phyloP scores from a whole-genome alignment of 805 yeast genomes.

The Starmera quercuum region DNA sequence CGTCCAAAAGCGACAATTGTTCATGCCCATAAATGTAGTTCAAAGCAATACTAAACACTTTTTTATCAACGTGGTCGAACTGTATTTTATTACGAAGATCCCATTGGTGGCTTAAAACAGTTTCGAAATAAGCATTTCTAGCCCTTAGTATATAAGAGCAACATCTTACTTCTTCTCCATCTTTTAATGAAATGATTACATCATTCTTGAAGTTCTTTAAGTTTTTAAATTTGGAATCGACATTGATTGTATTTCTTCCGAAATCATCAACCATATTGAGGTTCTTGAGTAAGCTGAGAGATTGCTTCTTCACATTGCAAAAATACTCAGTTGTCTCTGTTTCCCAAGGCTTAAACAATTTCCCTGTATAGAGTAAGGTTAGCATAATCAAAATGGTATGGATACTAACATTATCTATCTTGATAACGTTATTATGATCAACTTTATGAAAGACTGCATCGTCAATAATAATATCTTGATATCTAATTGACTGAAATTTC shows the following conservation, averaged over 20 bases:
- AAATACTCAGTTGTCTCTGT: slow-evolving; percentile 16
- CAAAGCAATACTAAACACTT: slow-evolving; percentile 42
- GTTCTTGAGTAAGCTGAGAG: slow-evolving; percentile 4
- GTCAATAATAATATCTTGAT: slow-evolving; percentile 7
- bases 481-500: slow-evolving; percentile 1
- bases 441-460: slow-evolving; percentile 8
- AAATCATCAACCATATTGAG: slow-evolving; percentile 11
- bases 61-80: slow-evolving; percentile 33
- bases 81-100: slow-evolving; percentile 16
- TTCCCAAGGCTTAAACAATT: slow-evolving; percentile 38
- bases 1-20: slow-evolving; percentile 30
- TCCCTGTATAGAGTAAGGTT: slow-evolving; percentile 45
- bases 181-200: slow-evolving; percentile 36
- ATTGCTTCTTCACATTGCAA: slow-evolving; percentile 6
- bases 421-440: slow-evolving; percentile 11
- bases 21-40: slow-evolving; percentile 50
- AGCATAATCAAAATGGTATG: slow-evolving; percentile 31
- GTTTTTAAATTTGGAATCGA: slow-evolving; percentile 4
- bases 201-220: slow-evolving; percentile 23
- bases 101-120: slow-evolving; percentile 54
- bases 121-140: slow-evolving; percentile 58
- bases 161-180: slow-evolving; percentile 33
- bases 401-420: slow-evolving; percentile 10
- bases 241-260: slow-evolving; percentile 3
- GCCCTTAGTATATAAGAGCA: slow-evolving; percentile 46